Evolutionary conservation across 2,329 filamentous ascomycete species (phyloP).

Genomic region (Fusarium nodosum): DNA sequence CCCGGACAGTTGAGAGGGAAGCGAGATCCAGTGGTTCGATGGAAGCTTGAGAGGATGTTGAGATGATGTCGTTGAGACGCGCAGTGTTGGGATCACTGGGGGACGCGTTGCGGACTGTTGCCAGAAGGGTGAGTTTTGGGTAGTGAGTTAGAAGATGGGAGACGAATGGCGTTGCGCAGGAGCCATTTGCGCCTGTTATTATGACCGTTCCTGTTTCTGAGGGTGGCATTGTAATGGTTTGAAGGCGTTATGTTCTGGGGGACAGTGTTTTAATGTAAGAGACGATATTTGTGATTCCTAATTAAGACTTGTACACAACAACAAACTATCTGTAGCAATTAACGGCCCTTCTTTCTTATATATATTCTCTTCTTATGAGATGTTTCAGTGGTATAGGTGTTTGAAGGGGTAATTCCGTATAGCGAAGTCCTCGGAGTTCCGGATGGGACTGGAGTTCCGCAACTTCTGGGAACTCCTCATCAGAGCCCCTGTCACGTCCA

Average conservation of each 20-base stretch:
- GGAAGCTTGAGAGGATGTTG: background rate
- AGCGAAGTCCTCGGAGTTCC: slow-evolving; percentile 24
- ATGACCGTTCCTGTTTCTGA: slow-evolving; percentile 54
- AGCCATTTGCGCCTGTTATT: slow-evolving; percentile 58
- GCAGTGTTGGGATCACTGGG: slow-evolving; percentile 51
- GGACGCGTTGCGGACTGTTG: slow-evolving; percentile 53
- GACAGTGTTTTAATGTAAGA: background rate
- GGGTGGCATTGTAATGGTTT: background rate
- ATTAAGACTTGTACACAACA: too few species aligned
- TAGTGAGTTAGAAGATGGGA: slow-evolving; percentile 25
- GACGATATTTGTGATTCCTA: background rate
- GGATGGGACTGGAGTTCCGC: slow-evolving; percentile 16
- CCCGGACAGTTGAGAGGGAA: slow-evolving; percentile 7
- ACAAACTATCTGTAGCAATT: rapidly evolving
- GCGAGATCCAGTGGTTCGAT: slow-evolving; percentile 40
- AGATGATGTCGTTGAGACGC: slow-evolving; percentile 45
- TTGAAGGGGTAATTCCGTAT: background rate
- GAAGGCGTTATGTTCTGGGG: background rate
- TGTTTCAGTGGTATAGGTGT: background rate
- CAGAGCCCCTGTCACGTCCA: background rate
- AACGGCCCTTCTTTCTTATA: background rate
- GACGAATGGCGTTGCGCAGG: slow-evolving; percentile 40
- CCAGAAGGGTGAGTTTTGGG: slow-evolving; percentile 48
- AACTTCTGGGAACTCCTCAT: slow-evolving; percentile 30
- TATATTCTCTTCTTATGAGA: background rate